Evolutionary conservation across 202 grass and related monocot genomes (phyloP).

Genomic region (Dendrocalamus latiflorus): DNA sequence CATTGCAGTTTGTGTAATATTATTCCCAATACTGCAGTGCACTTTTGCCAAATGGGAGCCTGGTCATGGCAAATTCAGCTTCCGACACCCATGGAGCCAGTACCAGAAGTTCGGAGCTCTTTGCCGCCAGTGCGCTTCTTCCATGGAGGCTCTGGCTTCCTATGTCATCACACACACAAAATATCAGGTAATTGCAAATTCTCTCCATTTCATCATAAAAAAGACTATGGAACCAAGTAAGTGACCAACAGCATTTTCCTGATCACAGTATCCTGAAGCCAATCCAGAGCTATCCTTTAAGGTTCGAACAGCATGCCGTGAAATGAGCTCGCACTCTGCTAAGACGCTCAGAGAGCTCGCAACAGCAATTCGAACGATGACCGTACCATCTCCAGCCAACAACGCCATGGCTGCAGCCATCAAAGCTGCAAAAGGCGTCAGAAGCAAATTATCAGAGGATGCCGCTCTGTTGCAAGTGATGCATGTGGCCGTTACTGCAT

Average conservation of each 20-base stretch:
- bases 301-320: constrained; percentile 42
- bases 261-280: constrained; percentile 34
- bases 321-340: constrained; percentile 68
- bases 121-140: constrained; percentile 65
- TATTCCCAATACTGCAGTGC: constrained; percentile 41
- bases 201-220: neutral
- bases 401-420: constrained; percentile 37
- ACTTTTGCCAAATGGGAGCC: constrained; percentile 92
- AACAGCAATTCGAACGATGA: constrained; percentile 48
- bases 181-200: constrained; percentile 38
- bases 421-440: constrained; percentile 27
- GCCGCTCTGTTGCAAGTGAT: constrained; percentile 35
- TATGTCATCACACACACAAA: constrained; percentile 55
- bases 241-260: neutral
- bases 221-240: neutral
- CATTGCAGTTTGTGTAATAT: neutral
- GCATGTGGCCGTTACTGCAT: constrained; percentile 54
- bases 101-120: constrained; percentile 73
- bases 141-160: constrained; percentile 66
- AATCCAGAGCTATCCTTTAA: constrained; percentile 39
- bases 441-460: constrained; percentile 26
- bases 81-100: constrained; percentile 70
- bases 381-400: constrained; percentile 23
- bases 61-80: constrained; percentile 63
- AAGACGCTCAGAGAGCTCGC: constrained; percentile 63